Base-by-base conservation (phyloP, 83 land plant genomes). In the Diphasiastrum complanatum region DNA sequence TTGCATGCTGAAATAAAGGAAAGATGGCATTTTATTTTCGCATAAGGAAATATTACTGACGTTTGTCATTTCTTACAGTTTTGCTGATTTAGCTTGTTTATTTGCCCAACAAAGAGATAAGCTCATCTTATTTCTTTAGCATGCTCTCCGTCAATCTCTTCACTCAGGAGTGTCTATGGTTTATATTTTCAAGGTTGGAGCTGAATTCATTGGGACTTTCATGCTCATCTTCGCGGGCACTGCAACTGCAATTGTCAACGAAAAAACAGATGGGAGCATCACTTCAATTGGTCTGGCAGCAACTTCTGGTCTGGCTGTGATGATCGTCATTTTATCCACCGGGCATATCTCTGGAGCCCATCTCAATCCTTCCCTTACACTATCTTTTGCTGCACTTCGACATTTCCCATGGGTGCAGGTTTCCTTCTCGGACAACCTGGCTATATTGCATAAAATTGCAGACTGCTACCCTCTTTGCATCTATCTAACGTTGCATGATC, bases 261-360 rank as follows among this genome's bases (percentile, higher is more conserved):
- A 55, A 27, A 55, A 55, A 19, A 27, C 34, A 27, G 14, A 24
- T 14, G 59, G 59, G 16, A 55, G 35, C 35, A 55, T 55, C 35
- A 55, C 59, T 0, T 10, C 59, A 10, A 14, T 55, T 0, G 59
- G 59, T 11, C 43, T 55, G 38, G 59, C 59, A 11, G 59, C 59
- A 11, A 27, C 59, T 14, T 55, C 59, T 24, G 59, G 59, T 30
- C 34, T 55, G n/a, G 59, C 59, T 12, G 19, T 55, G 14, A 55
- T 55, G 59, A 32, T 55, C 30, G 34, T 55, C 11, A 55, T 55
- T 27, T 35, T 55, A 8, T 31, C 59, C 30, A 30, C 35, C 11
- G 59, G 59, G 28, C 59, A 55, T 32, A 55, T 55, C 30, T 55
- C 59, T 10, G 59, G 59, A 32, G 59, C 59, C n/a, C 59, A 55